Base-by-base conservation (phyloP, 1,284 basidiomycete genomes). In the Cryptococcus amylolentus region DNA sequence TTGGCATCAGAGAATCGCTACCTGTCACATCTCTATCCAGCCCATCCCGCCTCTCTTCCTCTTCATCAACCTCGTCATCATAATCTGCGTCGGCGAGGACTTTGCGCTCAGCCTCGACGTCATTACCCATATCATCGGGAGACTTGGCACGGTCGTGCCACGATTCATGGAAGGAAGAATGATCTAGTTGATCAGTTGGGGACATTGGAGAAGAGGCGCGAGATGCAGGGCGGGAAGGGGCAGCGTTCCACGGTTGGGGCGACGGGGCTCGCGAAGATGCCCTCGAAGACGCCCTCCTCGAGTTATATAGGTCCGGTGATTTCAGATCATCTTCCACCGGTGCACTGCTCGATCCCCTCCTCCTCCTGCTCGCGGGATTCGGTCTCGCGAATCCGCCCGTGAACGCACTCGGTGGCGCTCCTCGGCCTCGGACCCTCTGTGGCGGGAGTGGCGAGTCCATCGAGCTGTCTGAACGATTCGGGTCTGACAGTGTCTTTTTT, bases 81-180 rank as follows among this genome's bases (percentile, higher is more conserved):
- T 51, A 53, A 42, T 59, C 59, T n/a, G 42, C 46, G 14, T 57
- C 52, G 5, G 40, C 51, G 16, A 55, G 54, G 6, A 47, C 46
- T 13, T 52, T 31, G 41, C 42, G 46, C 23, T 59, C 54, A n/a
- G 44, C 42, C n/a, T 51, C 43, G 45, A 50, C 49, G 39, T 50
- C 40, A 23, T 54, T 43, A 5, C 47, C 54, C 31, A 37, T 49
- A 23, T 47, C 44, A 41, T 63, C 65, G 3, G 67, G 68, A 3
- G 70, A 70, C 39, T 65, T 70, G 16, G 64, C 68, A 13, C 67
- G 39, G 13, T 52, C 55, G 41, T 71, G 67, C 54, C 63, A 73
- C 0, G 69, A 69, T 13, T 52, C 55, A 41, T 71, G 67, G 56
- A 65, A 73, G 1, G 69, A 70, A 1, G 68, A 69, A 23, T 63